A percentile compares a stretch with the other conserved stretches of the same genome.
Evolutionary conservation across 2,329 filamentous ascomycete genomes (phyloP).

Genomic region (Xylariaceae sp.): DNA sequence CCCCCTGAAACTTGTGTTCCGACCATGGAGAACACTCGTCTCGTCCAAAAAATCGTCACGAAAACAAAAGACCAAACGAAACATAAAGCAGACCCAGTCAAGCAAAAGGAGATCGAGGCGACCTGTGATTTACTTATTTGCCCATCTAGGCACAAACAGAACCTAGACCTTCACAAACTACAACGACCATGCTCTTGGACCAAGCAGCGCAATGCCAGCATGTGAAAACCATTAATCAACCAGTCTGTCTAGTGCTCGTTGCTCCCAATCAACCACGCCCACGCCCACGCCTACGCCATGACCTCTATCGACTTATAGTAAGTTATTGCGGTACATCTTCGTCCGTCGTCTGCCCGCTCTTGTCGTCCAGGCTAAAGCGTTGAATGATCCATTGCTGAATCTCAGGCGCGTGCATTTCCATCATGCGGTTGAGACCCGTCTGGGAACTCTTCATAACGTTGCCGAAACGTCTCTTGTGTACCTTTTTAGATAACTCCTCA

Average conservation of each 20-base stretch:
- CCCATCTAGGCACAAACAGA: no score
- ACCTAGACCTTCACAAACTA: no score
- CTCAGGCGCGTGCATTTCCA: conserved; percentile 49
- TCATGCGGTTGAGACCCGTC: conserved; percentile 50
- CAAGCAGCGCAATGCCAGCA: no score
- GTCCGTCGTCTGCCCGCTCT: conserved; percentile 14
- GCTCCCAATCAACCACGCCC: no score
- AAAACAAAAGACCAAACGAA: no score
- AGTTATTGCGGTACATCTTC: conserved; percentile 6
- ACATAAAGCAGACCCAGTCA: no score
- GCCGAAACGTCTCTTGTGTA: conserved; percentile 57
- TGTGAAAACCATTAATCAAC: neutral
- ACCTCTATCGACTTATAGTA: neutral
- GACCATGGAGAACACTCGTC: no score
- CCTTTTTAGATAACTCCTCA: conserved; percentile 53
- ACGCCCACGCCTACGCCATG: neutral
- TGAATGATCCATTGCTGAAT: conserved; percentile 47
- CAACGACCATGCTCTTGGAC: neutral
- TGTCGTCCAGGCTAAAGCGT: conserved; percentile 1
- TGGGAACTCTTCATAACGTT: conserved; percentile 49
- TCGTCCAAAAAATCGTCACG: no score
- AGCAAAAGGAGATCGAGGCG: no score
- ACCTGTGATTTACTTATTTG: no score
- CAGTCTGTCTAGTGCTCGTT: conserved; percentile 2
- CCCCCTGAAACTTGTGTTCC: no score